Conservation (phyloP, 2,329 filamentous ascomycete genomes). For the Pyricularia pennisetigena region DNA sequence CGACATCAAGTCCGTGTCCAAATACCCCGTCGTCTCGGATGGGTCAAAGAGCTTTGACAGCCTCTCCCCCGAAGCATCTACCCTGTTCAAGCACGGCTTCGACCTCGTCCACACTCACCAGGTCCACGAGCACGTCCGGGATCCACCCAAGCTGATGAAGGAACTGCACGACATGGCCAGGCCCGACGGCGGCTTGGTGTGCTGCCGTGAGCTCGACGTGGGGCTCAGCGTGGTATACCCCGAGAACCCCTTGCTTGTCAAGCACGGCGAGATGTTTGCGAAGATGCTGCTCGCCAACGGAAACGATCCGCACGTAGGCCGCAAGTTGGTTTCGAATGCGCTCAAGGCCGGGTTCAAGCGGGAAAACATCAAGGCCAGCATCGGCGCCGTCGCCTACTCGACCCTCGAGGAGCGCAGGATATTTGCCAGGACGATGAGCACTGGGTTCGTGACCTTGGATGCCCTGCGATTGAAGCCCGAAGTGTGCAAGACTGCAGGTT, state of each 20-base stretch:
- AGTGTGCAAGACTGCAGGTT: not conserved
- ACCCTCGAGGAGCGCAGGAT: not conserved
- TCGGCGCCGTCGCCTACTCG: not conserved
- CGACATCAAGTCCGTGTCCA: not conserved
- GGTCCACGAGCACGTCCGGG: conserved; percentile 43
- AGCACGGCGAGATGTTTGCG: not conserved
- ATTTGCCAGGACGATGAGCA: not conserved
- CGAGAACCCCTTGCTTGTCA: not conserved
- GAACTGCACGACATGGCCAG: conserved; percentile 44
- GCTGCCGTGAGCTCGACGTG: conserved; percentile 15
- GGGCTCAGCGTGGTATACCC: conserved; percentile 2
- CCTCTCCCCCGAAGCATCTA: not conserved
- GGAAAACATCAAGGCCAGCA: not conserved
- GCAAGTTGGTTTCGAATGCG: conserved; percentile 3
- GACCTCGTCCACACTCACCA: conserved; percentile 52
- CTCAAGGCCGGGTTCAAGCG: conserved; percentile 3
- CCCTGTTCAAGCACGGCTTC: conserved; percentile 22
- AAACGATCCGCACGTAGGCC: not conserved
- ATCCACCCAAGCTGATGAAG: conserved; percentile 36
- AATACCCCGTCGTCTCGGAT: not conserved
- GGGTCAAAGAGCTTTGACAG: not conserved
- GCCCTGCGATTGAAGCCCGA: not conserved
- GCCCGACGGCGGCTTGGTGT: conserved; percentile 40
- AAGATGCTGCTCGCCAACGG: not conserved
- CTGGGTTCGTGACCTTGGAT: not conserved